Conservation (phyloP, 257 asterid species). For the Datura wrightii region DNA sequence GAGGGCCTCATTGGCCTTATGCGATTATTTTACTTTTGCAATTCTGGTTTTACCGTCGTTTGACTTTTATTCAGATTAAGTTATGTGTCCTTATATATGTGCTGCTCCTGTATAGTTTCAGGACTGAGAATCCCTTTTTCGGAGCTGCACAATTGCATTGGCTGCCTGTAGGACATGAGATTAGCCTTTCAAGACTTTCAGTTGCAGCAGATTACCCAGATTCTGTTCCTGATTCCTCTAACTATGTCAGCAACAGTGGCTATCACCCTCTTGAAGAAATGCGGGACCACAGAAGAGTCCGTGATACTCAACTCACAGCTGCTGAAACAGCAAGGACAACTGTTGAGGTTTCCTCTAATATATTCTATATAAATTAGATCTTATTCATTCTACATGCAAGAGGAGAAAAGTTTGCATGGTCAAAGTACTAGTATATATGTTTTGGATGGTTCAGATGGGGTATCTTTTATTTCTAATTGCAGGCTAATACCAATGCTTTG, state of each 20-base stretch:
- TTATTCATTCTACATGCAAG: conserved; percentile 15
- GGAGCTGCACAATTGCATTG: conserved; percentile 59
- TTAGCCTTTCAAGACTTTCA: conserved; percentile 56
- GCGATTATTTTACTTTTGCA: background rate
- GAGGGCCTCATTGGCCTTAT: background rate
- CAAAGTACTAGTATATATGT: background rate
- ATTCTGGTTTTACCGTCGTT: background rate
- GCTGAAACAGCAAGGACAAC: conserved; percentile 82
- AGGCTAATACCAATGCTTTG: conserved; percentile 68
- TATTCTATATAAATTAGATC: conserved; percentile 5
- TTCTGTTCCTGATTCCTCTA: conserved; percentile 73
- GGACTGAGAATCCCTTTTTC: conserved; percentile 53
- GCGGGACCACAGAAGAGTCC: conserved; percentile 52
- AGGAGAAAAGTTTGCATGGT: background rate
- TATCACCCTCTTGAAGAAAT: conserved; percentile 89
- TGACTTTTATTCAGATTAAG: background rate
- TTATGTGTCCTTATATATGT: background rate
- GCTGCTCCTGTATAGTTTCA: conserved; percentile 48
- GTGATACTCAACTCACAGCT: conserved; percentile 61
- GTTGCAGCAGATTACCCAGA: conserved; percentile 92
- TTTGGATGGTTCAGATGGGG: conserved; percentile 14
- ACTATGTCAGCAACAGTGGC: conserved; percentile 49
- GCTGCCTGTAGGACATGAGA: conserved; percentile 51
- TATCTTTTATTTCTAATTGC: background rate
- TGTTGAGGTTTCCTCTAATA: conserved; percentile 60